These are phyloP conservation scores for Claviceps pazoutovae DNA, from an alignment of 2,329 filamentous ascomycete genomes.

Conservation along the genomic window DNA sequence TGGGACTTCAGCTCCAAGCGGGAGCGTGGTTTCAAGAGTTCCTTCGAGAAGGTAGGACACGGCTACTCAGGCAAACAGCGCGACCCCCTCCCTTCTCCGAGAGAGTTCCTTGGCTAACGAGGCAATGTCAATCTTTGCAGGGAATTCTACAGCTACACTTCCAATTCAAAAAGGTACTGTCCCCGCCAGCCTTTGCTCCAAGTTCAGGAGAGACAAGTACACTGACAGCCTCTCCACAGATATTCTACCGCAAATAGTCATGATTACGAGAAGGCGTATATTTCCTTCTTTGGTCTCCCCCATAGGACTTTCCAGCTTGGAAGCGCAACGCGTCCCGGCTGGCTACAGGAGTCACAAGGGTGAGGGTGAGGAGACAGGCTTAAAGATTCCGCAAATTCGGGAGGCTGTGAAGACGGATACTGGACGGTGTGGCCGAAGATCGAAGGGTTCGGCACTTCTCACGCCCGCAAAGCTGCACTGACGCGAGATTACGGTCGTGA, in stretches of 20 bases:
- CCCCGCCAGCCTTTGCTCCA: not conserved
- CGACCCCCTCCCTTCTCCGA: conserved; percentile 4
- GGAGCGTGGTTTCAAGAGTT: conserved; percentile 89
- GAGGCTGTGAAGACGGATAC: not conserved
- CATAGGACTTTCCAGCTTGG: not conserved
- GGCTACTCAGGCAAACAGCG: conserved; percentile 5
- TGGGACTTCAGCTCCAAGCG: conserved; percentile 97
- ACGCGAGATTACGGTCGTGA: not conserved
- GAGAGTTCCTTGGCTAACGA: not conserved
- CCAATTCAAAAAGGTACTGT: conserved; percentile 83
- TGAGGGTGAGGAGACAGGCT: not conserved
- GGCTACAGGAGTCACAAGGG: not conserved
- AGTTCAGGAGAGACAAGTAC: not conserved
- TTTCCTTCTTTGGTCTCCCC: not conserved
- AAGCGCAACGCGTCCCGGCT: not conserved
- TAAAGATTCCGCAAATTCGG: not conserved
- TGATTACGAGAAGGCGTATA: not conserved
- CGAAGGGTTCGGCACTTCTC: not conserved
- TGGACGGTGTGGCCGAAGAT: not conserved
- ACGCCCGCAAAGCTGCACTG: not conserved
- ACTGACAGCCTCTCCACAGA: conserved; percentile 3
- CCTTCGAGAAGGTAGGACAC: conserved; percentile 78
- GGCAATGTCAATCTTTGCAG: not conserved
- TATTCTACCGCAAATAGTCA: conserved; percentile 8
- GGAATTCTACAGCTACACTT: conserved; percentile 85